Base-by-base conservation (phyloP, 1,284 basidiomycete species). In the Bjerkandera adusta region DNA sequence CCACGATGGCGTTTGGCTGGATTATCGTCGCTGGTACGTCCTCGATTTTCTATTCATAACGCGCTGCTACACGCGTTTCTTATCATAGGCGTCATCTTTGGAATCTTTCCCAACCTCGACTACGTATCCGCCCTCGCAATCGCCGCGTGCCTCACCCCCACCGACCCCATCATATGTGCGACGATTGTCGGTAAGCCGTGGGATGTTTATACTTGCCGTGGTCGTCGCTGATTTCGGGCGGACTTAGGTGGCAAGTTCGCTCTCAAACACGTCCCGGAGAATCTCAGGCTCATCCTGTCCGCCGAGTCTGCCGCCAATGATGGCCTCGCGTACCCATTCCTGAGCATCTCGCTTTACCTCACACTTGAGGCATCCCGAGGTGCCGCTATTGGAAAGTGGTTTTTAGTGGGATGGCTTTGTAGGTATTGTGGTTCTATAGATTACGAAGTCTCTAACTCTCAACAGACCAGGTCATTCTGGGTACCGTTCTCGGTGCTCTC, bases 271-370 rank as follows among this genome's bases (percentile, higher is more conserved):
- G 94, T 98, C 2, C 92, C 93, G 0, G 66, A 76, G 1, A 85
- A 92, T 51, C 73, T 97, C 27, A 82, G 94, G 32, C 85, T 85
- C 43, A 75, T 97, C 47, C 67, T 97, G 16, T 81, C 89, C 3
- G 93, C 92, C 1, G 95, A 98, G 68, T 92, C 89, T 6, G 94
- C 93, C 0, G 81, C 88, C 21, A 89, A 89, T 61, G 85, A 89
- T 57, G 92, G 92, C 3, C 75, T 92, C 3, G 95, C 95, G 1
- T 98, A 96, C 65, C 94, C 94, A 0, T 97, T 97, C 64, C 73
- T 98, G 38, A 79, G 85, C 52, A 80, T 98, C 43, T 83, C 94
- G 1, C 77, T 97, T 12, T 97, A 95, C 63, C 76, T 98, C 25
- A 87, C 85, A 1, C 63, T 92, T 2, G 88, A 93, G 55, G 57